phyloP scores from a whole-genome alignment of 208 protist genomes.

The Novymonas esmeraldas region DNA sequence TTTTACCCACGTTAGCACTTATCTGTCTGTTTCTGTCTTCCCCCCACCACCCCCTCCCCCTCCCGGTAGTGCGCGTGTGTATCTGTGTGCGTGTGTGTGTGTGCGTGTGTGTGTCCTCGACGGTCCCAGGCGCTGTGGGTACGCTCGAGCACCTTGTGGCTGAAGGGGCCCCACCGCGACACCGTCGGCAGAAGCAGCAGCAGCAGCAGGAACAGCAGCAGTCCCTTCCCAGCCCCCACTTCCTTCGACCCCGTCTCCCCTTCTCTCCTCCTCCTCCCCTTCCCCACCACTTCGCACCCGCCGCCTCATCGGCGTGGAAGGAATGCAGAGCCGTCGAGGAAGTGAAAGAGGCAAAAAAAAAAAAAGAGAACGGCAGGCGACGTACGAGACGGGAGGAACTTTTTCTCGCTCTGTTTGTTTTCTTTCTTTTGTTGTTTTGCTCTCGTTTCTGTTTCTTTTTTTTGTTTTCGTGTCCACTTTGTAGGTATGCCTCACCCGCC shows the following conservation, averaged over 20 bases:
- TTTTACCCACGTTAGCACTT: constrained; percentile 26
- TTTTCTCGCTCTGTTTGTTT: constrained; percentile 34
- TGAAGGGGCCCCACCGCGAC: not conserved
- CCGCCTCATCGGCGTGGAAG: too few species aligned
- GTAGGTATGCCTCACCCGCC: too few species aligned
- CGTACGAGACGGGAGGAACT: too few species aligned
- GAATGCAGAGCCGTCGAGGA: constrained; percentile 4
- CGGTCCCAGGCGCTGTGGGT: not conserved
- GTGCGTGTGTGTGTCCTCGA: not conserved
- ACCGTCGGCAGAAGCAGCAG: not conserved
- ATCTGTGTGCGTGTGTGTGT: not conserved
- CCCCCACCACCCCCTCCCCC: too few species aligned
- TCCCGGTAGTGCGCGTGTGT: too few species aligned
- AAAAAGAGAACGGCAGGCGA: constrained; percentile 9
- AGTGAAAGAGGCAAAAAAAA: constrained; percentile 8
- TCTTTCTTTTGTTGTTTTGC: constrained; percentile 2
- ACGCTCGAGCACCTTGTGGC: not conserved
- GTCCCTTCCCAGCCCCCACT: not conserved
- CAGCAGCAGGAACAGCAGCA: constrained; percentile 3
- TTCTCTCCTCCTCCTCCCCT: not conserved
- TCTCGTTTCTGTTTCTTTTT: constrained; percentile 19
- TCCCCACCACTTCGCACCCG: too few species aligned
- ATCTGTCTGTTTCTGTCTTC: constrained; percentile 17
- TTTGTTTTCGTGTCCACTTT: constrained; percentile 7
- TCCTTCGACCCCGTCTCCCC: not conserved